These are phyloP conservation scores for Metschnikowia lochheadii DNA, from an alignment of 805 yeast species.

Conservation along the genomic window DNA sequence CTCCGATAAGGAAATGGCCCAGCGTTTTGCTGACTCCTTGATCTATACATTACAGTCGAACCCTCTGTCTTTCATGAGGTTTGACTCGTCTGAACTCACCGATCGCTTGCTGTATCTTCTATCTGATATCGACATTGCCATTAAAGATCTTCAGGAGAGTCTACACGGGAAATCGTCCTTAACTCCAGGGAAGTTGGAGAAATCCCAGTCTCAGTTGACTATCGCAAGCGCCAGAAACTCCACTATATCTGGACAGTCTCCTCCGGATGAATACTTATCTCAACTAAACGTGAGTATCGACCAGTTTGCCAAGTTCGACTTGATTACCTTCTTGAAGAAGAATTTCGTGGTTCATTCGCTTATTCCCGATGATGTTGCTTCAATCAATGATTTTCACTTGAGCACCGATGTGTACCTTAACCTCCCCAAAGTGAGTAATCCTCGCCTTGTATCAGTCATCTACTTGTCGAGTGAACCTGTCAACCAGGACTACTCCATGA, in stretches of 20 bases:
- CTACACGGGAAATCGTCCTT: slow-evolving; percentile 7
- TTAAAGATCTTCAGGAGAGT: slow-evolving; percentile 11
- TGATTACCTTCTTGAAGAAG: slow-evolving; percentile 30
- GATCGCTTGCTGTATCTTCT: slow-evolving; percentile 32
- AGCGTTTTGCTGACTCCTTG: slow-evolving; percentile 31
- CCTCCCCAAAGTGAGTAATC: slow-evolving; percentile 20
- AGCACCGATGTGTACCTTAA: slow-evolving; percentile 33
- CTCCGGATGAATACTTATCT: slow-evolving; percentile 12
- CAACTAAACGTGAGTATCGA: slow-evolving; percentile 13
- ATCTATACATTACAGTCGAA: slow-evolving; percentile 37
- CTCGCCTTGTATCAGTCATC: slow-evolving; percentile 19
- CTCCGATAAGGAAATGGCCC: slow-evolving; percentile 19
- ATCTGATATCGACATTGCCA: slow-evolving; percentile 13
- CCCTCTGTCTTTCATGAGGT: slow-evolving; percentile 53
- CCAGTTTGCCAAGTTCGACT: slow-evolving; percentile 28
- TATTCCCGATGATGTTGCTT: slow-evolving; percentile 32
- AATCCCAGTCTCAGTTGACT: slow-evolving; percentile 10
- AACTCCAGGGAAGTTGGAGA: slow-evolving; percentile 2
- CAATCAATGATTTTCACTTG: slow-evolving; percentile 30
- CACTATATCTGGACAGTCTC: slow-evolving; percentile 5
- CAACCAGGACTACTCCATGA: slow-evolving; percentile 26
- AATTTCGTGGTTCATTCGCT: slow-evolving; percentile 33
- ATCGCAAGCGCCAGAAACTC: slow-evolving; percentile 7
- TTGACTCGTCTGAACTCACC: slow-evolving; percentile 60
- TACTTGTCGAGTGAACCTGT: slow-evolving; percentile 21